phyloP scores from a whole-genome alignment of 768 basidiomycete species.

The Tylopilus felleus region DNA sequence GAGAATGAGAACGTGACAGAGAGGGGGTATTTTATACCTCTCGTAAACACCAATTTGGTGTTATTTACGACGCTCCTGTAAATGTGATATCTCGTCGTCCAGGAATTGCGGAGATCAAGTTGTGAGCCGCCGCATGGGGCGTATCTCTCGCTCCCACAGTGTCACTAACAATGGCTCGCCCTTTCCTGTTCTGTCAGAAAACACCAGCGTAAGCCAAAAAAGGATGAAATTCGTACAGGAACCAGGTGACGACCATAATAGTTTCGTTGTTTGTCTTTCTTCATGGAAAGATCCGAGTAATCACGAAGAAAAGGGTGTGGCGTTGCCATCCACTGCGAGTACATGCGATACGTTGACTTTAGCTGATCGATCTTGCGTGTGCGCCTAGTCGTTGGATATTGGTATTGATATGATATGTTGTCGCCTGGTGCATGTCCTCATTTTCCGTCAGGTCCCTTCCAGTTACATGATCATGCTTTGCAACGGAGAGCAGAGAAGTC shows the following conservation, averaged over 20 bases:
- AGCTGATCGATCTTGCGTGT: not conserved
- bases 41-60: conserved; percentile 1
- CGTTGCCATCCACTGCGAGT: not conserved
- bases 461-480: not conserved
- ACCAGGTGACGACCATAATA: not conserved
- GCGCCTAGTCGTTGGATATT: no score
- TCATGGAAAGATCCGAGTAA: not conserved
- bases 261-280: not conserved
- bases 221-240: not conserved
- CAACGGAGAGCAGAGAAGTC: not conserved
- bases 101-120: not conserved
- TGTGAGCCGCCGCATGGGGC: not conserved
- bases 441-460: not conserved
- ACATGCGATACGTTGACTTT: not conserved
- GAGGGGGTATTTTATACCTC: conserved; percentile 3
- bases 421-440: no score
- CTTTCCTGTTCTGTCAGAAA: not conserved
- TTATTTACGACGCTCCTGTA: not conserved
- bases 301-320: not conserved
- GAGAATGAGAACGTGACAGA: not conserved
- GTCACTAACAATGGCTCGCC: not conserved
- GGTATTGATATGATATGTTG: not conserved
- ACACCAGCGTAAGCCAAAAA: not conserved
- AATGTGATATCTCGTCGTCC: not conserved
- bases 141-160: not conserved